Conservation (phyloP, 192 early-diverging fungal genomes). For the Gorgonomyces haynaldii region DNA sequence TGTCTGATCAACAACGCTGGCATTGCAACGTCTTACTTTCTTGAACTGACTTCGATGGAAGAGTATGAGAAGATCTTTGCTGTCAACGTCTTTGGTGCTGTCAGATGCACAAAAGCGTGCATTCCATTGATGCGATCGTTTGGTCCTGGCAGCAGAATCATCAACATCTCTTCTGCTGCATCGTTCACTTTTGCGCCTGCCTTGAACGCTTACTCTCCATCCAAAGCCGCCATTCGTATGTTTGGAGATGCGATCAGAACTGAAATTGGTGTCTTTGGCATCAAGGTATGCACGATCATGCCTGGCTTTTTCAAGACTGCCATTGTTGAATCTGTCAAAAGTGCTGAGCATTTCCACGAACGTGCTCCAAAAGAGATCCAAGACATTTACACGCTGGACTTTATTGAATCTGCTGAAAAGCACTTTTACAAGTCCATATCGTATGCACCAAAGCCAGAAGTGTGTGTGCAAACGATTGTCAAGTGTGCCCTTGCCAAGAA, state of each 20-base stretch:
- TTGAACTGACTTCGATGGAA: conserved; percentile 9
- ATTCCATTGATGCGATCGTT: conserved; percentile 7
- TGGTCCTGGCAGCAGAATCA: background rate
- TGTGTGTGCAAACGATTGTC: conserved; percentile 6
- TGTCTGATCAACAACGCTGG: conserved; percentile 11
- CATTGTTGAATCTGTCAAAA: background rate
- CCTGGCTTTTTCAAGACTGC: conserved; percentile 6
- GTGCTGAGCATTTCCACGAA: background rate
- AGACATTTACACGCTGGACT: background rate
- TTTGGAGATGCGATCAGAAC: background rate
- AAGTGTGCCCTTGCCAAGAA: conserved; percentile 1
- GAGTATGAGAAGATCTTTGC: conserved; percentile 2
- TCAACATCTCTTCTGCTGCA: conserved; percentile 5
- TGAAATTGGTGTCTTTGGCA: conserved; percentile 2
- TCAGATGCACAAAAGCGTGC: conserved; percentile 4
- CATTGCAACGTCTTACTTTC: background rate
- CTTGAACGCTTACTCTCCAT: background rate
- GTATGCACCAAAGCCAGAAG: background rate
- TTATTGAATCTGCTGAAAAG: background rate
- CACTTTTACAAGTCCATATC: background rate
- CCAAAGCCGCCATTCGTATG: conserved; percentile 1
- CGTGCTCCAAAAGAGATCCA: background rate
- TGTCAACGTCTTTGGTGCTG: conserved; percentile 6
- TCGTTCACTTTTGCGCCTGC: background rate
- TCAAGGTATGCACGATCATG: conserved; percentile 1